A percentile compares a stretch with the other conserved stretches of the same genome.
Conservation (phyloP, 306 rosid genomes). For the Vicia sativa region DNA sequence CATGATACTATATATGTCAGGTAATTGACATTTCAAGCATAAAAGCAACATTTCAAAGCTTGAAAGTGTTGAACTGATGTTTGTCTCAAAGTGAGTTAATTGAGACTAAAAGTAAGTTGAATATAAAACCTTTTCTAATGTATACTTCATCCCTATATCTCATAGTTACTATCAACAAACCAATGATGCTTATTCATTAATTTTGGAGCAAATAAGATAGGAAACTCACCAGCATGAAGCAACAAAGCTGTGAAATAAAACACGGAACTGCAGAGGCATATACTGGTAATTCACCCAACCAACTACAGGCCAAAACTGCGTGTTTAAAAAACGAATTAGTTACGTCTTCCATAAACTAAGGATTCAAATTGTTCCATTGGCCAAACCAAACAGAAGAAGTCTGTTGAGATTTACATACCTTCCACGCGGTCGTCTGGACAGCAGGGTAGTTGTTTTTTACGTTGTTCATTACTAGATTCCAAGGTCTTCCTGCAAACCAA, state of each 20-base stretch:
- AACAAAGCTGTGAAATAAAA: constrained; percentile 71
- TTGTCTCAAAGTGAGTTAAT: too few species aligned
- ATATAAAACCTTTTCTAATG: too few species aligned
- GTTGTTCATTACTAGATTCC: constrained; percentile 62
- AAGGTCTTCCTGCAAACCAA: constrained; percentile 72
- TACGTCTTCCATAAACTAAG: constrained; percentile 24
- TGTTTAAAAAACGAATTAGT: constrained; percentile 4
- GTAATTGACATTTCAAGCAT: too few species aligned
- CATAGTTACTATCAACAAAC: too few species aligned
- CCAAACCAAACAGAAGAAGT: constrained; percentile 26
- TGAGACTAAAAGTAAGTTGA: too few species aligned
- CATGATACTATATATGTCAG: too few species aligned
- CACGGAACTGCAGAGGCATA: constrained; percentile 84
- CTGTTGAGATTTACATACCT: constrained; percentile 53
- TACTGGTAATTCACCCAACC: constrained; percentile 94
- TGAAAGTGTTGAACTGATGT: too few species aligned
- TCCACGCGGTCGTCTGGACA: constrained; percentile 88
- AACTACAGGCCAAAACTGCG: constrained; percentile 93
- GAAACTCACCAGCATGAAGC: constrained; percentile 77
- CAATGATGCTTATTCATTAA: too few species aligned
- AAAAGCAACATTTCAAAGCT: too few species aligned
- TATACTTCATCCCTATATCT: too few species aligned
- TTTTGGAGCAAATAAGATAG: too few species aligned
- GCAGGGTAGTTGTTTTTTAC: constrained; percentile 72
- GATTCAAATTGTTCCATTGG: constrained; percentile 5